Percentiles rank a stretch among this genome's conserved stretches.
These are phyloP conservation scores for Heterobasidion annosum DNA, from an alignment of 1,284 basidiomycete genomes.

Conservation along the genomic window DNA sequence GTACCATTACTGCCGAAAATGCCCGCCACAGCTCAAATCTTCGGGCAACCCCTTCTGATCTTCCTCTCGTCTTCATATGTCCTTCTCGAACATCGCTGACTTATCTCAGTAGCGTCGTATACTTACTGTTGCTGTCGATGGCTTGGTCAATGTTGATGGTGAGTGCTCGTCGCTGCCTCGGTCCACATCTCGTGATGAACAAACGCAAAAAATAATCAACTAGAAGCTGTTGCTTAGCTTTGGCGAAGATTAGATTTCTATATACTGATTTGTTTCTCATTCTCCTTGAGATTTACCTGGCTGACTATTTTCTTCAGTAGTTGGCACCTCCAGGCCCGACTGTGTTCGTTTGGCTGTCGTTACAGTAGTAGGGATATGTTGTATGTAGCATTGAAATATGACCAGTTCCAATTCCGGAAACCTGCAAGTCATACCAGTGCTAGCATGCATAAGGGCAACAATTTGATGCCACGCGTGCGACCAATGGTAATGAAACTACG, in stretches of 20 bases:
- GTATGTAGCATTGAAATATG: too few species aligned
- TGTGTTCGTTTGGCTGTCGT: too few species aligned
- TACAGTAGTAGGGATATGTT: too few species aligned
- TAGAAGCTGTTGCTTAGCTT: conserved; percentile 81
- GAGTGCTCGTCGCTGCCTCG: not conserved
- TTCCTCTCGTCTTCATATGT: conserved; percentile 1
- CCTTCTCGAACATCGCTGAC: not conserved
- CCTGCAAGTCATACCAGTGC: too few species aligned
- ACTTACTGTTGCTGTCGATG: not conserved
- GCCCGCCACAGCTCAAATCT: conserved; percentile 81
- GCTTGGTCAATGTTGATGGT: not conserved
- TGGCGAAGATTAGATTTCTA: conserved; percentile 42
- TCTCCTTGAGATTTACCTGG: not conserved
- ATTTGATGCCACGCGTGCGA: too few species aligned
- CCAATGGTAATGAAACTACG: too few species aligned
- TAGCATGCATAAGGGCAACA: too few species aligned
- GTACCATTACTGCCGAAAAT: conserved; percentile 73
- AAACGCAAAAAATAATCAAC: conserved; percentile 49
- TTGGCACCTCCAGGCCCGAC: too few species aligned
- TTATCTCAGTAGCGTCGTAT: not conserved
- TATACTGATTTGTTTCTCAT: conserved; percentile 1
- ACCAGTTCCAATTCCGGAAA: too few species aligned
- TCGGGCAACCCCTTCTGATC: conserved; percentile 75
- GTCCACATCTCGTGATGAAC: conserved; percentile 24
- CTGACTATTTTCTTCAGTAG: not conserved